Base-by-base conservation (phyloP, 208 protist genomes). In the Acanthamoeba quina region DNA sequence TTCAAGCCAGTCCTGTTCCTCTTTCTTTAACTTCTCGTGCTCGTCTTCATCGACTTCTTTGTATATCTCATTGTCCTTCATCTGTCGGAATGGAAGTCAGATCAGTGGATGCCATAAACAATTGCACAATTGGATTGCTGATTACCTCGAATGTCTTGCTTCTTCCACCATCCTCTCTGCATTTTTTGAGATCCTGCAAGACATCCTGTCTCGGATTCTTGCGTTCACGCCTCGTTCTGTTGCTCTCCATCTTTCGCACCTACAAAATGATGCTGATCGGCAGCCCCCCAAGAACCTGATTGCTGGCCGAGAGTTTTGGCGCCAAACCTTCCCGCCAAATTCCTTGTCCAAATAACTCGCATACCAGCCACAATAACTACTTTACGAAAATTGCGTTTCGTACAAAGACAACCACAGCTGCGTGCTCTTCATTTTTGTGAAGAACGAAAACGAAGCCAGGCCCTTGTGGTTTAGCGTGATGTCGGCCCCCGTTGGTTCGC, bases 161-260 rank as follows among this genome's bases (percentile, higher is more conserved):
- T 24, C 82, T 31, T 24, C 54, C 82, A 17, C 82, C 82, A 15
- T 66, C 82, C 24, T 89, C 49, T 19, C 82, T 10, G 58, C 82
- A 89, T 41, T 89, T 89, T 34, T 89, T 89, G 34, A 89, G 82
- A n/a, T 89, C 66, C 68, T 92, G 29, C 49, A 92, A 15, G 13
- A 92, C 88, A 34, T 92, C 24, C 80, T 52, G 54, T 80, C 88
- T 78, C 29, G 60, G 88, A 49, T 82, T 92, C 52, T 89, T 89
- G 15, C 37, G 26, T n/a, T 89, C 82, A 26, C 82, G 82, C 24
- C 58, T 56, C 10, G 29, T 66, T 34, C 82, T 89, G 41, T 19
- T 80, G 19, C 29, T 29, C 19, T 72, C 64, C 64, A 72, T 72
- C 29, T 72, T 37, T 0, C 3, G 17, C 5, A 64, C 24, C 17